Base-by-base conservation (phyloP, 139 green algal genomes). In the Chlamydomonas applanata region DNA sequence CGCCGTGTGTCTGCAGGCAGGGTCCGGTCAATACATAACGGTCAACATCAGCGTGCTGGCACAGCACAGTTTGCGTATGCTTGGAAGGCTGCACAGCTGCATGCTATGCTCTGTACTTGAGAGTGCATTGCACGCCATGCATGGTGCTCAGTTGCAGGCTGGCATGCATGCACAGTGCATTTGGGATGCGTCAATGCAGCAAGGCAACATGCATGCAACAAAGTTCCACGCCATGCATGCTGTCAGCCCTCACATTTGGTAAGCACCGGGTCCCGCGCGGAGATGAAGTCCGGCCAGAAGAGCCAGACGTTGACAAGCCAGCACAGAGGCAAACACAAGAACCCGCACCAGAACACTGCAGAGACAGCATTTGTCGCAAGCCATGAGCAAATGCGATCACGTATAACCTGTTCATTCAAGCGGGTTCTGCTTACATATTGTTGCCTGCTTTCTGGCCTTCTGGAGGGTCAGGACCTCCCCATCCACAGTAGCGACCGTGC, bases 231-330 rank as follows among this genome's bases (percentile, higher is more conserved):
- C 73, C 75, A 24, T 63, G 65, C 2, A n/a, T n/a, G 40, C 11
- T 49, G 40, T 11, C 7, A 49, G 40, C 2, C 64, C 81, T 67
- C 71, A 89, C 84, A 90, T 54, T 66, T 77, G 24, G 82, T 74
- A 0, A 90, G 53, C 0, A 90, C 70, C 4, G 70, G 33, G 69
- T 90, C 85, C n/a, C 59, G 30, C 11, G 56, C 36, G 11, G 57
- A 40, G 16, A 61, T 62, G 63, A 91, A 88, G 71, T 87, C 66
- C 0, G 88, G 88, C 64, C 76, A 90, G 76, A 89, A 93, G 17
- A 92, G 85, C 88, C 88, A 93, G 14, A 85, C 66, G 59, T 90
- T 93, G 22, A 72, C 61, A 4, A 68, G 68, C 88, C 88, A 93
- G 17, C 91, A 75, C 65, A 85, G 81, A 35, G 88, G 88, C 46